Evolutionary conservation across 176 grass and related monocot species (phyloP).

Genomic region (Phragmites australis): DNA sequence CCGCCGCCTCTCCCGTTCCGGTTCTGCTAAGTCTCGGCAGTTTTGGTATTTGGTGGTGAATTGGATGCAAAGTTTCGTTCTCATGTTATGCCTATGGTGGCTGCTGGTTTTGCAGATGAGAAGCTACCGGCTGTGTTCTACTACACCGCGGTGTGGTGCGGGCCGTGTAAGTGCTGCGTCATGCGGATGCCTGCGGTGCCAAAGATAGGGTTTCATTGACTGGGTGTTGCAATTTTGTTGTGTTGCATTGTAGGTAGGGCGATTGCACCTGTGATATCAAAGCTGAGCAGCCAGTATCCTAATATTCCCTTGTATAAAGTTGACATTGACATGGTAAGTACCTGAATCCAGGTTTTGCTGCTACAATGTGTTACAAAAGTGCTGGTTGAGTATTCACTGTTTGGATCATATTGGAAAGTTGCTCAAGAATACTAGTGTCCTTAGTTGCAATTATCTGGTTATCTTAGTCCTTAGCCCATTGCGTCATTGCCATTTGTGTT

Average conservation of each 20-base stretch:
- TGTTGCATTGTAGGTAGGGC: conserved; percentile 32
- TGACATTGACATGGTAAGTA: conserved; percentile 49
- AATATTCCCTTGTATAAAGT: conserved; percentile 47
- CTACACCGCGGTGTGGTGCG: conserved; percentile 65
- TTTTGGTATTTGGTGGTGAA: background rate
- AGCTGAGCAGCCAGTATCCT: conserved; percentile 37
- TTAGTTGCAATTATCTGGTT: background rate
- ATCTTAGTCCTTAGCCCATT: background rate
- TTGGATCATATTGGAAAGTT: background rate
- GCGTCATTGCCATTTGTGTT: background rate
- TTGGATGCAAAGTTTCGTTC: background rate
- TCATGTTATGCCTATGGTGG: background rate
- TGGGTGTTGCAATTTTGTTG: background rate
- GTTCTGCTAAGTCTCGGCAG: background rate
- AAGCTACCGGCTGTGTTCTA: conserved; percentile 57
- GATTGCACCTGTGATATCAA: conserved; percentile 42
- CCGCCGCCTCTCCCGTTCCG: background rate
- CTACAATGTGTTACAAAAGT: background rate
- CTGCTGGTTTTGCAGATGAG: conserved; percentile 43
- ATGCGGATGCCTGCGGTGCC: background rate
- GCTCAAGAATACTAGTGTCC: background rate
- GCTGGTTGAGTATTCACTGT: background rate
- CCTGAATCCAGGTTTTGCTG: background rate
- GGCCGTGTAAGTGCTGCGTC: conserved; percentile 45
- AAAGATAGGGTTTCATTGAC: background rate